These are phyloP conservation scores for Hygrophila difformis DNA, from an alignment of 257 asterid genomes.

Conservation along the genomic window DNA sequence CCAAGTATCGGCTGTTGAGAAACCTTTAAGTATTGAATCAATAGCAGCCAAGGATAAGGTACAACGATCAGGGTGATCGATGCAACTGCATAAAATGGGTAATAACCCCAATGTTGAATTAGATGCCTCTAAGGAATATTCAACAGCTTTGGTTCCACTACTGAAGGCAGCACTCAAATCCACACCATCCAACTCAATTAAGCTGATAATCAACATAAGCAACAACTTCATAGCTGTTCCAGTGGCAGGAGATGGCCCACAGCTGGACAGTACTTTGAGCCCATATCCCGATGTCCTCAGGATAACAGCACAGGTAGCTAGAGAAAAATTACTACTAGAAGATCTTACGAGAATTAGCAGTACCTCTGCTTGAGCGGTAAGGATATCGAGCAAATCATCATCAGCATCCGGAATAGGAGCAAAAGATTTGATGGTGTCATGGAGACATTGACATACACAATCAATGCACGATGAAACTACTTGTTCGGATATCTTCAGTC, in stretches of 20 bases:
- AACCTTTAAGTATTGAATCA: constrained; percentile 56
- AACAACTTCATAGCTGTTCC: constrained; percentile 35
- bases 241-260: constrained; percentile 33
- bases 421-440: constrained; percentile 44
- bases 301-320: constrained; percentile 31
- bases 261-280: constrained; percentile 57
- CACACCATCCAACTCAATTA: constrained; percentile 33
- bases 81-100: constrained; percentile 71
- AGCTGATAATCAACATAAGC: constrained; percentile 56
- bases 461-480: constrained; percentile 47
- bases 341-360: constrained; percentile 56
- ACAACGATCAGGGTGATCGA: constrained; percentile 45
- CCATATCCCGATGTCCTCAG: constrained; percentile 61
- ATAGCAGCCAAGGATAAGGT: constrained; percentile 57
- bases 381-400: constrained; percentile 48
- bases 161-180: constrained; percentile 19
- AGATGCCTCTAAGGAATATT: constrained; percentile 46
- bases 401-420: constrained; percentile 33
- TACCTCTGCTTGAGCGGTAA: constrained; percentile 69
- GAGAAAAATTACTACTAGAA: constrained; percentile 24
- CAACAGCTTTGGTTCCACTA: constrained; percentile 24
- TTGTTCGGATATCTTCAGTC: constrained; percentile 48
- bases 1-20: constrained; percentile 65
- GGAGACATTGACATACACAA: constrained; percentile 51
- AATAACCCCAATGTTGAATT: constrained; percentile 53